A percentile compares a stretch with the other conserved stretches of the same genome.
phyloP scores from a whole-genome alignment of 257 asterid species.

The Agastache rugosa region DNA sequence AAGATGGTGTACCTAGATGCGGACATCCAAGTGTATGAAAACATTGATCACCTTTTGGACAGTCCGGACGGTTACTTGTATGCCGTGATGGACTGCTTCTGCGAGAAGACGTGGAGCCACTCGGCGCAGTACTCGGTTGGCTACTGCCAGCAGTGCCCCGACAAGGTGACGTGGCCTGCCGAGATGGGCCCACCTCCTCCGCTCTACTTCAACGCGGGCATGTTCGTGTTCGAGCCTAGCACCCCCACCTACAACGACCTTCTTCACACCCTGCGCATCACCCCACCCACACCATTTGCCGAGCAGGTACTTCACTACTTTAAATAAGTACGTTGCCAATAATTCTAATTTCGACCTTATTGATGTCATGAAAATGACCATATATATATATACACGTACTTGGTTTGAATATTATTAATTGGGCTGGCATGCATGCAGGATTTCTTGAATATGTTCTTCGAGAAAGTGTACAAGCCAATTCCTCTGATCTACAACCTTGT shows the following conservation, averaged over 20 bases:
- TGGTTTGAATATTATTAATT: too few relatives aligned
- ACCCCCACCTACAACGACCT: slow-evolving; percentile 44
- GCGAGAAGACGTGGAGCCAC: slow-evolving; percentile 68
- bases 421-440: too few relatives aligned
- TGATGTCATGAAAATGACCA: too few relatives aligned
- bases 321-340: too few relatives aligned
- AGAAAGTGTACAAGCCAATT: slow-evolving; percentile 58
- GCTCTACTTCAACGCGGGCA: slow-evolving; percentile 58
- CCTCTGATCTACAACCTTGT: slow-evolving; percentile 65
- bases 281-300: slow-evolving; percentile 55
- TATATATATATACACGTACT: too few relatives aligned
- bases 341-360: too few relatives aligned
- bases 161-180: slow-evolving; percentile 53
- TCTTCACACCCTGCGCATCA: slow-evolving; percentile 42
- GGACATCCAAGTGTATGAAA: slow-evolving; percentile 60
- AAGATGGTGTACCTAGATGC: slow-evolving; percentile 69
- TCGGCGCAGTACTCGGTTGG: slow-evolving; percentile 53
- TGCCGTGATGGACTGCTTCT: slow-evolving; percentile 63
- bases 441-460: slow-evolving; percentile 71
- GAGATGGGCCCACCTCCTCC: slow-evolving; percentile 61
- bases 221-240: slow-evolving; percentile 58
- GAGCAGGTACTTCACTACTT: slow-evolving; percentile 63
- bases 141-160: slow-evolving; percentile 60
- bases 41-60: slow-evolving; percentile 61
- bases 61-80: slow-evolving; percentile 53